Conservation (phyloP, 306 rosid species). For the Leucaena leucocephala region DNA sequence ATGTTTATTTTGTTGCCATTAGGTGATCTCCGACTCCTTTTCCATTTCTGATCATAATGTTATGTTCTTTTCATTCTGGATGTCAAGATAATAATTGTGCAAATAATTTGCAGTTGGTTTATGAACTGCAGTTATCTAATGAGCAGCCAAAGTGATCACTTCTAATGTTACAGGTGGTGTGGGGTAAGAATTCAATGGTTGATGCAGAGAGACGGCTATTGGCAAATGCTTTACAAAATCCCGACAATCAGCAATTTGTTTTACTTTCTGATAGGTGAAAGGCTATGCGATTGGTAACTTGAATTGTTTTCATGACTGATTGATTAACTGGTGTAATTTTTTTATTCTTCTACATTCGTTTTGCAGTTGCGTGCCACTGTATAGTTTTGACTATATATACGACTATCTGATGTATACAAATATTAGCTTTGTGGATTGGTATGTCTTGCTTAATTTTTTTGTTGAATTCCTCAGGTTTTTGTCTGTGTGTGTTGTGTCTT, state of each 20-base stretch:
- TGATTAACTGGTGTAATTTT: slow-evolving; percentile 21
- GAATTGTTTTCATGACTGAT: not conserved
- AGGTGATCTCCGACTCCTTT: not conserved
- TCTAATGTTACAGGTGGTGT: slow-evolving; percentile 68
- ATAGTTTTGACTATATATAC: slow-evolving; percentile 77
- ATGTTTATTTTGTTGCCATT: not conserved
- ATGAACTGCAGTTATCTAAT: slow-evolving; percentile 11
- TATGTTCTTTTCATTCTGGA: slow-evolving; percentile 15
- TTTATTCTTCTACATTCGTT: slow-evolving; percentile 38
- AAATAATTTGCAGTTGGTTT: slow-evolving; percentile 23
- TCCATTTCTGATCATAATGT: not conserved
- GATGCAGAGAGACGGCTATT: slow-evolving; percentile 85
- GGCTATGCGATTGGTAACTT: slow-evolving; percentile 3
- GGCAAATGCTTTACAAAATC: slow-evolving; percentile 84
- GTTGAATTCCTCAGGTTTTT: slow-evolving; percentile 6
- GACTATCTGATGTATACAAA: slow-evolving; percentile 78
- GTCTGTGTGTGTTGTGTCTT: slow-evolving; percentile 24
- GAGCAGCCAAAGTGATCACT: slow-evolving; percentile 25
- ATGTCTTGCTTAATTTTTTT: slow-evolving; percentile 39
- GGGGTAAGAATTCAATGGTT: slow-evolving; percentile 94
- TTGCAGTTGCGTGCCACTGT: slow-evolving; percentile 92
- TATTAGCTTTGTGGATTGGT: slow-evolving; percentile 95
- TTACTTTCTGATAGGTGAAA: slow-evolving; percentile 94
- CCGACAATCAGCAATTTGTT: slow-evolving; percentile 83
- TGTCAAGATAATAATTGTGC: slow-evolving; percentile 14